Evolutionary conservation across 345 rosid species (phyloP), one percentile per base, ranked within the genome.

Genomic region (Eucalyptus erythrocorys): DNA sequence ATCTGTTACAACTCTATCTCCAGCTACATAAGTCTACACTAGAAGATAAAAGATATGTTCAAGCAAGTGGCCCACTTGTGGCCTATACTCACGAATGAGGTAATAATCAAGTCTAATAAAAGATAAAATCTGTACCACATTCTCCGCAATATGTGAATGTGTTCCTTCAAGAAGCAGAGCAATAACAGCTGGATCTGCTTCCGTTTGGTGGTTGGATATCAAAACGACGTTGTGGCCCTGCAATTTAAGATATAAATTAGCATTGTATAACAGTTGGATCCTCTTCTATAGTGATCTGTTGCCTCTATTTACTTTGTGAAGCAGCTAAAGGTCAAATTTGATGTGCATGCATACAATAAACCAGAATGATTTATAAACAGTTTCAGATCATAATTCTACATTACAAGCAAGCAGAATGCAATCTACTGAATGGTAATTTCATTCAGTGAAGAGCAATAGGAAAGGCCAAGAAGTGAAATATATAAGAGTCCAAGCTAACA

Each of bases 131-230:
- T 76, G 48, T 89, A 96, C 99, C 96, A 96, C 85, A 91, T 94
- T 98, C 92, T 95, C 97, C 42, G 97, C 94, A 40, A 95, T 91
- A 86, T 90, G 91, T 13, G 95, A 93, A 80, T 93, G 93, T 85
- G 97, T 93, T 89, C 92, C 93, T 91, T 98, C 99, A 92, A 98
- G 99, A 93, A 95, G 88, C 88, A 98, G 91, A 10, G 99, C 93
- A 86, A 98, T 98, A 87, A 96, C 47, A 48, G 98, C 98, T 19
- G 99, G 99, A 88, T 98, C 99, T 88, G 99, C 99, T 93, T 98
- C 99, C 88, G 94, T 95, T 92, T 98, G 99, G 94, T 98, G 99
- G 92, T 98, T 98, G 91, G 99, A 96, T 89, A 98, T 96, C 89
- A 98, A 92, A 48, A 96, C 92, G 55, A 98, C 87, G 86, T 98